These are phyloP conservation scores for Exophiala calicioides DNA, from an alignment of 2,329 filamentous ascomycete species.

Conservation along the genomic window DNA sequence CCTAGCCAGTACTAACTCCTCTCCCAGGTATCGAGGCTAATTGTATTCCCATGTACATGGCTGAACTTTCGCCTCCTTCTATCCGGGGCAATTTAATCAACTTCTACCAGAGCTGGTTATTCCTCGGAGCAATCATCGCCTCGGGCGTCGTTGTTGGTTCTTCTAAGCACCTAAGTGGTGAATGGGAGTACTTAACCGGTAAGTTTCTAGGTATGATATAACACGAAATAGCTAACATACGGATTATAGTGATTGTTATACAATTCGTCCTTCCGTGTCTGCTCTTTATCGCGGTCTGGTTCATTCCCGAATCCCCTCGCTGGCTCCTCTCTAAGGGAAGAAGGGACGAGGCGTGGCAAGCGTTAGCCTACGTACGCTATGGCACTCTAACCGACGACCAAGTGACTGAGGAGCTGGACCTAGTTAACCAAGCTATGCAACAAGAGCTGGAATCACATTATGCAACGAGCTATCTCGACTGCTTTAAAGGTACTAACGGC, in stretches of 20 bases:
- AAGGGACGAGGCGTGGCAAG: constrained; percentile 1
- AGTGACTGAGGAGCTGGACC: constrained; percentile 1
- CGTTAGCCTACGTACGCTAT: constrained; percentile 1
- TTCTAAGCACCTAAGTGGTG: not conserved
- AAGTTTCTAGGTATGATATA: not conserved
- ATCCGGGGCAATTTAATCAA: constrained; percentile 49
- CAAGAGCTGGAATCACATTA: constrained; percentile 6
- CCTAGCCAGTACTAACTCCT: not conserved
- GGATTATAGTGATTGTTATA: not conserved
- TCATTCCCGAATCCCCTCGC: constrained; percentile 40
- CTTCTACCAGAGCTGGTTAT: constrained; percentile 1
- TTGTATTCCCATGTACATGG: constrained; percentile 62
- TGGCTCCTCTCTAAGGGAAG: constrained; percentile 31
- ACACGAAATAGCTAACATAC: not conserved
- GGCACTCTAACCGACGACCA: constrained; percentile 4
- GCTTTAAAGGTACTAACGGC: constrained; percentile 14
- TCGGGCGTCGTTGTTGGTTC: not conserved
- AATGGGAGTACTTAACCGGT: not conserved
- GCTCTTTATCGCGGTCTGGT: constrained; percentile 25
- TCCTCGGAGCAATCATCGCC: not conserved
- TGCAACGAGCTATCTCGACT: constrained; percentile 11
- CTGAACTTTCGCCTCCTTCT: constrained; percentile 61
- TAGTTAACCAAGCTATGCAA: not conserved
- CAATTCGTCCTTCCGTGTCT: not conserved
- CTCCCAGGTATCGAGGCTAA: constrained; percentile 19